Percentiles rank a stretch among this genome's conserved stretches.
These are phyloP conservation scores for Sporisorium sorghi DNA, from an alignment of 1,284 basidiomycete species.

Conservation along the genomic window DNA sequence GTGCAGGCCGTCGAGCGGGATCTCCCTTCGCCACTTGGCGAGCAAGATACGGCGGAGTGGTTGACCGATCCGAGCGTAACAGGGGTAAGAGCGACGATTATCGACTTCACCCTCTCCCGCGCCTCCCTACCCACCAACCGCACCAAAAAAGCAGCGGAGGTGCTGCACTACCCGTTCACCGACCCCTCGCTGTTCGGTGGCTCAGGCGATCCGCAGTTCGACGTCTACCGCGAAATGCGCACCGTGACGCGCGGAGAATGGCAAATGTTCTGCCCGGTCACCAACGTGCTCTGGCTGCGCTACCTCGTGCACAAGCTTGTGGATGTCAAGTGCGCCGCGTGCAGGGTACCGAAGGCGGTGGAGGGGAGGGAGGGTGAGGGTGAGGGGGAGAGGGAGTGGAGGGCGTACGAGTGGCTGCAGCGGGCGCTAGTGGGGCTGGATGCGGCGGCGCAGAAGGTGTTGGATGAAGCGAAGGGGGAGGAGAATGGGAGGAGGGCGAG, in stretches of 20 bases:
- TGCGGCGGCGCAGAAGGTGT: conserved; percentile 8
- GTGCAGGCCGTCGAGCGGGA: conserved; percentile 70
- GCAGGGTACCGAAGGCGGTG: conserved; percentile 16
- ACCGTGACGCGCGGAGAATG: conserved; percentile 75
- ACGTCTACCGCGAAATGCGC: conserved; percentile 90
- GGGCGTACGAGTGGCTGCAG: conserved; percentile 9
- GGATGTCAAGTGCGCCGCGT: conserved; percentile 29
- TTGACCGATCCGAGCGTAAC: conserved; percentile 63
- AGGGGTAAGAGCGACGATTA: conserved; percentile 83
- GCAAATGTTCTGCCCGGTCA: conserved; percentile 80
- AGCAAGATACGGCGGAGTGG: conserved; percentile 1
- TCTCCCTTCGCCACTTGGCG: not conserved
- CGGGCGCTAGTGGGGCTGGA: conserved; percentile 15
- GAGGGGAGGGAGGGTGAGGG: too few relatives aligned
- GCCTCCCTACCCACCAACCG: conserved; percentile 35
- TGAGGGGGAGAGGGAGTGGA: conserved; percentile 15
- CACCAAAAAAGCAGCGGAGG: conserved; percentile 19
- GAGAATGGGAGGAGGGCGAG: conserved; percentile 22
- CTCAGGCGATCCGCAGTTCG: conserved; percentile 91
- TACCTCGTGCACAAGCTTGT: conserved; percentile 81
- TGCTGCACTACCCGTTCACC: conserved; percentile 65
- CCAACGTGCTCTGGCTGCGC: conserved; percentile 91
- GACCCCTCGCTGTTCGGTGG: conserved; percentile 71
- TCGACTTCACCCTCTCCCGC: conserved; percentile 92
- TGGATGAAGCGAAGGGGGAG: not conserved